Evolutionary conservation across 2,329 filamentous ascomycete genomes (phyloP), one percentile per base, ranked within the genome.

Genomic region (Aspergillus ochraceus): DNA sequence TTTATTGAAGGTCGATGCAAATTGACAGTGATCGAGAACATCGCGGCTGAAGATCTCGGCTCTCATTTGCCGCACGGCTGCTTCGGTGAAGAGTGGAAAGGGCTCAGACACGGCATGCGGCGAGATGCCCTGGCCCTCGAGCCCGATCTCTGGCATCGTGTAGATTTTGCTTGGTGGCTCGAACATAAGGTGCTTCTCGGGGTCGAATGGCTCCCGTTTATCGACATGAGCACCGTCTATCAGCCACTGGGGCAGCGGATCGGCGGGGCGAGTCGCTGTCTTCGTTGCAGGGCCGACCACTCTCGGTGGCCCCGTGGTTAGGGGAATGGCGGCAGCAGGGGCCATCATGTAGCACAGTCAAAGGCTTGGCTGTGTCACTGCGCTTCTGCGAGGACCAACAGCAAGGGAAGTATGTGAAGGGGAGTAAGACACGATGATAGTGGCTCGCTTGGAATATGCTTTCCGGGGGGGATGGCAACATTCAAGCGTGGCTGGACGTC

Each of bases 71-170:
- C 81, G 72, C 47, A 89, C 79, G 1, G 86, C 86, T 54, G 87
- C 84, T 22, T 79, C 67, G 6, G 82, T 84, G 71, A 89, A 89
- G 19, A 89, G 80, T 1, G 78, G 78, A 70, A 89, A 89, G 0
- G 86, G 86, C 56, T 87, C 81, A 0, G 86, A 86, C 51, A 86
- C 85, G 2, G 86, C 87, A 52, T 84, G 77, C 1, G 81, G 81
- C 1, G 87, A 89, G 24, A 89, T 80, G 1, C 86, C 86, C 20
- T 76, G 78, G 52, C 80, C 79, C 20, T 83, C 79, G 2, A 79
- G 70, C 8, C 66, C 64, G 4, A 67, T 42, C n/a, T 88, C 86
- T 66, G 83, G 79, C 86, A 88, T 88, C n/a, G 78, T 84, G 64
- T 83, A 76, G 54, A 84, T 76, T 59, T 81, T 78, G 11, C 77